Evolutionary conservation across 441 rosid species (phyloP).

Genomic region (Syzygium malaccense): DNA sequence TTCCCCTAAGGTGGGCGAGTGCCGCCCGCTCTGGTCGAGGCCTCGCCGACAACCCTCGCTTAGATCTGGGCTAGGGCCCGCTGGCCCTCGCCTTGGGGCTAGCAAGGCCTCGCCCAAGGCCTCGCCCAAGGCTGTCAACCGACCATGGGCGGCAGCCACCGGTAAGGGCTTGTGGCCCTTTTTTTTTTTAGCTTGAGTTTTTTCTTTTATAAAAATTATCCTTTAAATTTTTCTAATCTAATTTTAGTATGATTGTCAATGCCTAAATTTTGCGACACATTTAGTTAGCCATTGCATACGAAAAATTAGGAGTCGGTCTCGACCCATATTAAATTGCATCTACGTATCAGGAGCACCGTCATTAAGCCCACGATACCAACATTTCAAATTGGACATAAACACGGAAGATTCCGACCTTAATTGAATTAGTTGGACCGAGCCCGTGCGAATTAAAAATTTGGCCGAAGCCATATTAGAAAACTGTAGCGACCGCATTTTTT

Average conservation of each 20-base stretch:
- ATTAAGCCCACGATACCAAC: not conserved
- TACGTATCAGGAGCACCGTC: not conserved
- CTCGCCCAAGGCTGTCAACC: too few relatives aligned
- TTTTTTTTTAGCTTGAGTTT: too few relatives aligned
- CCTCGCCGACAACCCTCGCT: too few relatives aligned
- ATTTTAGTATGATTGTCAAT: not conserved
- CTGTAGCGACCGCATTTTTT: not conserved
- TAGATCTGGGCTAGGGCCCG: not conserved
- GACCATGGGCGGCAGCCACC: rapidly evolving
- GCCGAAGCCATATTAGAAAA: not conserved
- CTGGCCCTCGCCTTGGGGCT: rapidly evolving
- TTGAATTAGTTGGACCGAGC: not conserved
- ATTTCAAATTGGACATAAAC: not conserved
- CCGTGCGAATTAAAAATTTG: not conserved
- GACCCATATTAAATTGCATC: not conserved
- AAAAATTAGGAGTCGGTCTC: not conserved
- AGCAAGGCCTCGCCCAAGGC: not conserved
- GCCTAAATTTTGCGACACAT: not conserved
- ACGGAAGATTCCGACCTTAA: not conserved
- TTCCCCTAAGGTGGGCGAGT: too few relatives aligned
- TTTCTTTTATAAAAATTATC: not conserved
- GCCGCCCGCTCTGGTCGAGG: too few relatives aligned
- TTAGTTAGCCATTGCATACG: not conserved
- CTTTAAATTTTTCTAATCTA: not conserved
- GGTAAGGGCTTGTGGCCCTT: not conserved